These are phyloP conservation scores for Plasmodium malariae DNA, from an alignment of 169 alveolate species.

Conservation along the genomic window DNA sequence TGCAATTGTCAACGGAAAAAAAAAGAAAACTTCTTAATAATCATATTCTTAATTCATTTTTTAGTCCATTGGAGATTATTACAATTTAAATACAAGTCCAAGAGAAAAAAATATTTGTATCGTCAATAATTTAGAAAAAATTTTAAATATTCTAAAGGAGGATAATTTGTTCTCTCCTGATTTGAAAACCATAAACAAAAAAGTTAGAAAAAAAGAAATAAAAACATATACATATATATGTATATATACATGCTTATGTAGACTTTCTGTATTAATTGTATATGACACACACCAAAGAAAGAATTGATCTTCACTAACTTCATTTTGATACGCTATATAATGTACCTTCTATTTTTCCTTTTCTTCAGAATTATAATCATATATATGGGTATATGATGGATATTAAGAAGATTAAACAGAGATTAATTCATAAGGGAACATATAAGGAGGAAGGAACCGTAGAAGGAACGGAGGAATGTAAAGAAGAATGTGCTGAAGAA, in stretches of 20 bases:
- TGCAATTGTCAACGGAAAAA: too few relatives aligned
- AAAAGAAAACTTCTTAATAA: too few relatives aligned
- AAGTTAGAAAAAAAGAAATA: slow-evolving; percentile 19
- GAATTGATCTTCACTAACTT: too few relatives aligned
- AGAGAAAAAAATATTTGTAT: slow-evolving; percentile 14
- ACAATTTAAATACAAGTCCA: not conserved
- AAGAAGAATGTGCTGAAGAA: slow-evolving; percentile 12
- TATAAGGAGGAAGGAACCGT: slow-evolving; percentile 5
- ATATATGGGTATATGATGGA: slow-evolving; percentile 71
- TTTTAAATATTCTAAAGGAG: slow-evolving; percentile 64
- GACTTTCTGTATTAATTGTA: not conserved
- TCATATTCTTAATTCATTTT: not conserved
- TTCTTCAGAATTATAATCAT: slow-evolving; percentile 58
- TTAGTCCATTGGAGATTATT: slow-evolving; percentile 38
- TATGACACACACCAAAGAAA: not conserved
- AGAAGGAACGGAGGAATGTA: not conserved
- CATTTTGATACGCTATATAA: not conserved
- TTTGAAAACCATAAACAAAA: slow-evolving; percentile 39
- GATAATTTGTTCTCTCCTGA: slow-evolving; percentile 75
- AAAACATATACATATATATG: not conserved
- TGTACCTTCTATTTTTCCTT: not conserved
- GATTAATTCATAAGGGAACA: slow-evolving; percentile 1
- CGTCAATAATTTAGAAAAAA: slow-evolving; percentile 62
- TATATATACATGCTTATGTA: not conserved
- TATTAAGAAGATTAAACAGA: slow-evolving; percentile 27